Evolutionary conservation across 176 grass and related monocot genomes (phyloP), one percentile per base, ranked within the genome.

Genomic region (Musa troglodytarum): DNA sequence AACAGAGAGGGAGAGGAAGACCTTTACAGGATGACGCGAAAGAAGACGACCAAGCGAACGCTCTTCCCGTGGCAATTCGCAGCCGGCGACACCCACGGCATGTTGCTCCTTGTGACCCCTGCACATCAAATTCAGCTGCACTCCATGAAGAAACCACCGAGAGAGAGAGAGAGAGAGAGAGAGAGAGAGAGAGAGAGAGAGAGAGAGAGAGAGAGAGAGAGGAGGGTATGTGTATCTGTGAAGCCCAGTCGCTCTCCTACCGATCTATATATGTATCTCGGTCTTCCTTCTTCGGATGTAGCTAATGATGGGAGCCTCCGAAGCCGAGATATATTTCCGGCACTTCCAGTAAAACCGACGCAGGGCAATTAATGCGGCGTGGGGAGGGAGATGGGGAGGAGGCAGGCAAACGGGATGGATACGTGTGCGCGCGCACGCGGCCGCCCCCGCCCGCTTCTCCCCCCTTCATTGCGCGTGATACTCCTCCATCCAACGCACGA

Each of bases 21-120:
- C 51, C 16, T 69, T 84, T 83, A 90, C 76, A 86, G 86, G 64
- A 85, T 54, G 16, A 84, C 72, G 54, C 55, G 69, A 68, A 67
- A 89, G 69, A 87, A 54, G 67, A 81, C 79, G 13, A 51, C 50
- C 26, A 80, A 61, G 15, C 50, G 28, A 17, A 84, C 64, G 58
- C 51, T 52, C 68, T 71, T 71, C 43, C 68, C 23, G 52, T 74
- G 53, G 55, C 29, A 53, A 49, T 56, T 62, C 10, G 24, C 68
- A 6, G 34, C 49, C 51, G 52, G 56, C 25, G 59, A 73, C 73
- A 58, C 65, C 92, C 62, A 87, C 75, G 80, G 80, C 92, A 89
- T 92, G 43, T 66, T 79, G 22, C 1, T 12, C 11, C n/a, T 26
- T 51, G 1, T 2, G 23, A 22, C n/a, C 28, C 28, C 12, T 21